Base-by-base conservation (phyloP, 192 early-diverging fungal species). In the Podochytrium sp. region DNA sequence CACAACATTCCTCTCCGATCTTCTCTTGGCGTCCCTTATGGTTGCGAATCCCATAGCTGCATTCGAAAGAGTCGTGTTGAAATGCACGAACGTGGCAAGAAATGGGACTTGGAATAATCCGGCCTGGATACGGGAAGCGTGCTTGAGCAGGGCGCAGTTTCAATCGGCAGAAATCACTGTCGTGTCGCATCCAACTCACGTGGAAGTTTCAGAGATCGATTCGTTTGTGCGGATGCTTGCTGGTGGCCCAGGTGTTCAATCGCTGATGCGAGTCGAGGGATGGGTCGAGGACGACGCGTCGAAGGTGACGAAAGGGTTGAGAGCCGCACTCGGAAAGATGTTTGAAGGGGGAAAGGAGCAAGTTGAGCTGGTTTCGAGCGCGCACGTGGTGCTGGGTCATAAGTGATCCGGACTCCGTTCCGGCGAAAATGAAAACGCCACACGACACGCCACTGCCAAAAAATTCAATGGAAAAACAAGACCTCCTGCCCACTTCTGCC, bases 241-340 rank as follows among this genome's bases (percentile, higher is more conserved):
- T 4, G 42, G 49, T 3, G 72, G 72, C 29, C 72, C 72, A 3
- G 51, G 72, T 10, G 59, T 65, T 10, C 60, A 38, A 20, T 23
- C 30, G 18, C 29, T 62, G 7, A 53, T 63, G 72, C 18, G 29
- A 18, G 43, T 12, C 42, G 50, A 63, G 32, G 59, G 72, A 27
- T 63, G 72, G 72, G 20, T 16, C 34, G 47, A 55, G 27, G 50
- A 55, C 25, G 29, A 38, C 35, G 32, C 18, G 55, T 20, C 14
- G 55, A 33, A 37, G 66, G 16, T 34, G 6, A 0, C n/a, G 29
- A 33, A 55, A 39, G 47, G 25, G 5, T 37, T 55, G 47, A 29
- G 25, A 4, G 35, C 18, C 23, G n/a, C 35, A 3, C 18, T 55
- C 4, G 55, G 39, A 35, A 35, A 66, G 32, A 18, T 61, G 5